Evolutionary conservation across 331 rosid species (phyloP).

Genomic region (Pyracantha coccinea): DNA sequence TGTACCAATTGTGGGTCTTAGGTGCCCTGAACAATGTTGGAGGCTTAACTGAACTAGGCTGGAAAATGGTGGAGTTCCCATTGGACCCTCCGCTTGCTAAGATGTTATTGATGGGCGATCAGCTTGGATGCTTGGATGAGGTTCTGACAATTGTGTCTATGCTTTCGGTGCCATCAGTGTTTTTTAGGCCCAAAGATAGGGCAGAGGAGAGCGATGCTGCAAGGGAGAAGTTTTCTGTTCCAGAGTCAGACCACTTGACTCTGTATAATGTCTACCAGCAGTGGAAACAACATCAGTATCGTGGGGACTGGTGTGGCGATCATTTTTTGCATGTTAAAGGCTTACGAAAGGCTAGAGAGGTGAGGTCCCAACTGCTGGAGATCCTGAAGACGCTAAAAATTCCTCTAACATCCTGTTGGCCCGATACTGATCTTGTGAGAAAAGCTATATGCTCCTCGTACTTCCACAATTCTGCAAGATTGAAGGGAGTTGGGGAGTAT

Average conservation of each 20-base stretch:
- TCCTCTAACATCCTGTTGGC: constrained; percentile 66
- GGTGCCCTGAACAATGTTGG: constrained; percentile 98
- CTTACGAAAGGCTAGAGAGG: constrained; percentile 88
- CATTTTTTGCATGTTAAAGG: constrained; percentile 92
- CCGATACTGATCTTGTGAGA: constrained; percentile 80
- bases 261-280: constrained; percentile 88
- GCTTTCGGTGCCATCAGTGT: constrained; percentile 97
- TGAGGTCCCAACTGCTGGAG: constrained; percentile 85
- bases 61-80: constrained; percentile 99
- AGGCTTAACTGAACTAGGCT: constrained; percentile 79
- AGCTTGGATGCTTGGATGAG: constrained; percentile 74
- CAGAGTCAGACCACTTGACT: constrained; percentile 92
- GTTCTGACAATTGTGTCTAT: constrained; percentile 89
- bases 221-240: constrained; percentile 79
- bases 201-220: constrained; percentile 99
- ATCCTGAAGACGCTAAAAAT: constrained; percentile 79
- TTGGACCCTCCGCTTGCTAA: constrained; percentile 97
- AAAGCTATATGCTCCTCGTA: constrained; percentile 94
- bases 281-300: constrained; percentile 91
- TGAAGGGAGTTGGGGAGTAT: constrained; percentile 95
- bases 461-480: constrained; percentile 83
- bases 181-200: constrained; percentile 94
- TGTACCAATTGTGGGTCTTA: constrained; percentile 98
- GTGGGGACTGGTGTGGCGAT: constrained; percentile 99
- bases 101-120: constrained; percentile 92